Conservation (phyloP, 75 land plant genomes). For the Ceratopteris richardii region DNA sequence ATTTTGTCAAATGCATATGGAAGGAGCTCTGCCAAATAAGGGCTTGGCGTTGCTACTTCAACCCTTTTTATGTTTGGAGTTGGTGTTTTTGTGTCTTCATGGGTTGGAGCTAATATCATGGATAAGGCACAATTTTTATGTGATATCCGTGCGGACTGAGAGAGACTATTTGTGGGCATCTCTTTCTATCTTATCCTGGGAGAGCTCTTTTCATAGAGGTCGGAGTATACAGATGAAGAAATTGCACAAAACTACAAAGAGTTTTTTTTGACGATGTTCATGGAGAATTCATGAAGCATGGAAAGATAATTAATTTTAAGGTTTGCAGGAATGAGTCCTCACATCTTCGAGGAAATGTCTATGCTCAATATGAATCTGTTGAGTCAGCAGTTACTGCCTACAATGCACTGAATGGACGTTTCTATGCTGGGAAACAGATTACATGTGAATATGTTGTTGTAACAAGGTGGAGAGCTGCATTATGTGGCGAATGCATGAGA, state of each 20-base stretch:
- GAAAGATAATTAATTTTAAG: conserved; percentile 95
- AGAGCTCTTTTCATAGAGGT: no score
- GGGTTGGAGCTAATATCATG: no score
- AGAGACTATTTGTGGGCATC: no score
- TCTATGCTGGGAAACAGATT: conserved; percentile 90
- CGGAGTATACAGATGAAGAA: conserved; percentile 93
- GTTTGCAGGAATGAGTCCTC: conserved; percentile 83
- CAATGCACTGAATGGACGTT: conserved; percentile 77
- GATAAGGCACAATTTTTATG: no score
- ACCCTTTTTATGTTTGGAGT: no score
- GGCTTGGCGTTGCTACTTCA: no score
- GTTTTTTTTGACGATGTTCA: conserved; percentile 98
- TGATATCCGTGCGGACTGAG: no score
- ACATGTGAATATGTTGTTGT: conserved; percentile 78
- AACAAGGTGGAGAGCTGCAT: conserved; percentile 83
- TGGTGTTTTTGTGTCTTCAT: no score
- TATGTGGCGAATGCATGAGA: conserved; percentile 95
- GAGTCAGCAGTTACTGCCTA: conserved; percentile 83
- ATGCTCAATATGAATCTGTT: conserved; percentile 74
- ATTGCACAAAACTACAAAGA: conserved; percentile 74
- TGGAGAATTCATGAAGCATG: conserved; percentile 90
- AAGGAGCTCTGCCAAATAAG: no score
- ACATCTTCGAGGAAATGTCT: conserved; percentile 95
- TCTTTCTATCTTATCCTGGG: no score
- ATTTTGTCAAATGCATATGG: no score